phyloP scores from a whole-genome alignment of 352 stramenopile genomes.

The Pythium sp. region DNA sequence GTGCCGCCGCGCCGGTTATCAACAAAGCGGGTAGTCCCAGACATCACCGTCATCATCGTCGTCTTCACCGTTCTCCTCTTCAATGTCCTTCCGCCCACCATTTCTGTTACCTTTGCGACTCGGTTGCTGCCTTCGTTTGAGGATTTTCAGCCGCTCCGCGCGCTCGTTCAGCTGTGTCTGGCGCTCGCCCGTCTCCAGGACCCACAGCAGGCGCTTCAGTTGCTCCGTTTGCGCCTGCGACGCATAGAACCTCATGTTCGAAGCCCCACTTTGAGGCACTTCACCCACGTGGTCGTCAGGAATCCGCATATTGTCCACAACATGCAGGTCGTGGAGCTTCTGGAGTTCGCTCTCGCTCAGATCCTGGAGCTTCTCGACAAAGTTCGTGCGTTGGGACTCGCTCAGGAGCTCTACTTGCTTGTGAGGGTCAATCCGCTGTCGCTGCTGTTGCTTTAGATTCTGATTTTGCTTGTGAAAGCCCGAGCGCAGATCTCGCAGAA shows the following conservation, averaged over 20 bases:
- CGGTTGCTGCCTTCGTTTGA: background rate
- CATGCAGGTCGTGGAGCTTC: constrained; percentile 32
- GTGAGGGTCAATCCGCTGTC: background rate
- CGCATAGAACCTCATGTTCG: constrained; percentile 53
- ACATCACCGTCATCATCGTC: constrained; percentile 51
- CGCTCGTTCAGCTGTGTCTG: constrained; percentile 25
- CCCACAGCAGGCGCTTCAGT: constrained; percentile 61
- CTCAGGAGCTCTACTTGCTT: background rate
- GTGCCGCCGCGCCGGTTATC: too few species aligned
- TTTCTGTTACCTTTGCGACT: background rate
- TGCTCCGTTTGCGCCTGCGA: constrained; percentile 44
- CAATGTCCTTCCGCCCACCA: background rate
- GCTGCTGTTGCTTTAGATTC: background rate
- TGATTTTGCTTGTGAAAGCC: constrained; percentile 1
- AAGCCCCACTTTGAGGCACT: background rate
- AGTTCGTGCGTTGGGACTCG: constrained; percentile 52
- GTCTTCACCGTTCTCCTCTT: constrained; percentile 23
- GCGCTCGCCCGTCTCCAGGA: constrained; percentile 40
- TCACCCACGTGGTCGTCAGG: constrained; percentile 1
- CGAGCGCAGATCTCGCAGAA: constrained; percentile 18
- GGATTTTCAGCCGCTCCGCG: constrained; percentile 13
- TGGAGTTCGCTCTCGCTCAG: constrained; percentile 56
- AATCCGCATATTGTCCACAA: constrained; percentile 42
- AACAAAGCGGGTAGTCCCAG: constrained; percentile 56
- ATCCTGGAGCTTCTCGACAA: constrained; percentile 60